Percentiles rank a stretch among this genome's conserved stretches.
Evolutionary conservation across 805 yeast genomes (phyloP).

Genomic region (Jamesozyma jinghongensis): DNA sequence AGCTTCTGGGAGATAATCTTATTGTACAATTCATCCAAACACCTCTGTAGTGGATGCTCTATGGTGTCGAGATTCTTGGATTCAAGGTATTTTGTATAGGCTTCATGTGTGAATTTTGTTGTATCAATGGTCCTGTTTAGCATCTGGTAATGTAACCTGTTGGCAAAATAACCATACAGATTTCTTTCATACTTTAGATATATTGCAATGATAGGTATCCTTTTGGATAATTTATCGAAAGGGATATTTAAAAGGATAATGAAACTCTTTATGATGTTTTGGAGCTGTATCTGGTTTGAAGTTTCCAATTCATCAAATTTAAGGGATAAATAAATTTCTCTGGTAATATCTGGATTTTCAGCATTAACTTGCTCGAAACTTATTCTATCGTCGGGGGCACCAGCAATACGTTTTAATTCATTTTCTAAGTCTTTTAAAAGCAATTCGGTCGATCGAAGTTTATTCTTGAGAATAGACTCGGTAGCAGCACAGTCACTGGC

Average conservation of each 20-base stretch:
- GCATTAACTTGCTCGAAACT: constrained; percentile 5
- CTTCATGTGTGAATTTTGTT: constrained; percentile 15
- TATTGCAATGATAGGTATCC: constrained; percentile 22
- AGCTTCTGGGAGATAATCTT: constrained; percentile 3
- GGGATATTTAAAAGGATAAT: constrained; percentile 29
- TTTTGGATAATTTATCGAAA: constrained; percentile 19
- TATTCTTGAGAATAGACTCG: neutral
- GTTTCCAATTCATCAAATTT: constrained; percentile 22
- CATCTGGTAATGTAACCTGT: constrained; percentile 26
- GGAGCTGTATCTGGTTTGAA: constrained; percentile 25
- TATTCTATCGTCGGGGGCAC: constrained; percentile 18
- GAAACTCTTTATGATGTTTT: constrained; percentile 31
- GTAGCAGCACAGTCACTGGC: too few species aligned
- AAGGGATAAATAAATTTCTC: constrained; percentile 4
- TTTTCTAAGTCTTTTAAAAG: neutral
- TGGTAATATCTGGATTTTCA: neutral
- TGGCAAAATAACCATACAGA: constrained; percentile 26
- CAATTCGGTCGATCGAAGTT: neutral
- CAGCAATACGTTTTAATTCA: constrained; percentile 8
- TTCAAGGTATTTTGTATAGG: constrained; percentile 15
- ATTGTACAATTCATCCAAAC: constrained; percentile 24
- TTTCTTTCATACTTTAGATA: constrained; percentile 23
- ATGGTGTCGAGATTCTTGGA: constrained; percentile 14
- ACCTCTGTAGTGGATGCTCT: constrained; percentile 20
- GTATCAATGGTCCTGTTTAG: constrained; percentile 24